Evolutionary conservation across 2,329 filamentous ascomycete species (phyloP).

Genomic region (Mycosphaerelloides madeirae): DNA sequence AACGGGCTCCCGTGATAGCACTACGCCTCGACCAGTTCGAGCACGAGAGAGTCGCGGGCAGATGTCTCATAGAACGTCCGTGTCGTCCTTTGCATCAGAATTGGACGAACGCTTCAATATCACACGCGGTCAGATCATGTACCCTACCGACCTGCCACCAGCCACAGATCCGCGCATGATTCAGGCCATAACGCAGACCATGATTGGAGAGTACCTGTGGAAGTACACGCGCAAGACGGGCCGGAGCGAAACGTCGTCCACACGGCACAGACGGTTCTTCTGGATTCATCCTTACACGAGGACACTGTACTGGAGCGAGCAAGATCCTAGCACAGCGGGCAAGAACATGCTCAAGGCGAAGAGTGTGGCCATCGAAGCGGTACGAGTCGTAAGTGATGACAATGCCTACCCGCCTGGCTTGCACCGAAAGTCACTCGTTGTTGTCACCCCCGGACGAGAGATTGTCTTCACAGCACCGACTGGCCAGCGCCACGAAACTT

Average conservation of each 20-base stretch:
- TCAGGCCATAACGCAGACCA: slow-evolving; percentile 96
- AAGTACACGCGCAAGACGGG: slow-evolving; percentile 96
- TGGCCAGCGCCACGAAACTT: slow-evolving; percentile 91
- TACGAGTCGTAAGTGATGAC: slow-evolving; percentile 86
- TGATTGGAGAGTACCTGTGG: slow-evolving; percentile 99
- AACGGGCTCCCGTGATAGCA: slow-evolving; percentile 39
- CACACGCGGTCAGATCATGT: slow-evolving; percentile 48
- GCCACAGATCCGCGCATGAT: slow-evolving; percentile 93
- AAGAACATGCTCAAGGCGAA: slow-evolving; percentile 73
- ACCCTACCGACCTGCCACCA: slow-evolving; percentile 59
- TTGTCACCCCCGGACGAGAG: slow-evolving; percentile 80
- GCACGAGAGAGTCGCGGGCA: slow-evolving; percentile 38
- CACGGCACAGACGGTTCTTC: slow-evolving; percentile 91
- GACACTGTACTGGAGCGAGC: slow-evolving; percentile 93
- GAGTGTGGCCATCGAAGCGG: slow-evolving; percentile 89
- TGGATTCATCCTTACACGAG: slow-evolving; percentile 98
- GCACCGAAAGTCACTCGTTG: slow-evolving; percentile 86
- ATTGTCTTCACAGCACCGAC: slow-evolving; percentile 95
- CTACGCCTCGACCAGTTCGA: slow-evolving; percentile 52
- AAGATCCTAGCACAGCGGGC: slow-evolving; percentile 76
- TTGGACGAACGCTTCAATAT: slow-evolving; percentile 87
- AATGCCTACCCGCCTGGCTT: slow-evolving; percentile 93
- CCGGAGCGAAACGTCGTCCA: slow-evolving; percentile 81
- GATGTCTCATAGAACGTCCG: slow-evolving; percentile 65
- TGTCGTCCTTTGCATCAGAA: slow-evolving; percentile 94